Percentiles rank a stretch among this genome's conserved stretches.
Evolutionary conservation across 495 filamentous ascomycete genomes (phyloP).

Genomic region (Lichenothelia convexa): DNA sequence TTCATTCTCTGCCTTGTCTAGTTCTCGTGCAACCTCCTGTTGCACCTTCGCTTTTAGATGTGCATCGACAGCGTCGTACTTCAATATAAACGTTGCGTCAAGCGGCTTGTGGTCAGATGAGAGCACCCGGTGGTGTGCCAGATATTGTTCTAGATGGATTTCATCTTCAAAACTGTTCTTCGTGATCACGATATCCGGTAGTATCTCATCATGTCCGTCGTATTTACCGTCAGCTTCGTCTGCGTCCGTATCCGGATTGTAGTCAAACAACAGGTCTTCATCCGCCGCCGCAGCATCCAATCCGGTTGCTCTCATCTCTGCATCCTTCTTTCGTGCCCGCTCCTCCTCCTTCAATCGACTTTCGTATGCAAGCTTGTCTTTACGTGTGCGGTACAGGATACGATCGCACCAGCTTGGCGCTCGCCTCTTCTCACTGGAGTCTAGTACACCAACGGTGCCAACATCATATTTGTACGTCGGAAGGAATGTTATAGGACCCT

Average conservation of each 20-base stretch:
- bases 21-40: constrained; percentile 67
- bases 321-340: constrained; percentile 50
- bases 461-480: constrained; percentile 98
- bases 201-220: constrained; percentile 41
- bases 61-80: constrained; percentile 68
- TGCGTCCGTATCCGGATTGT: constrained; percentile 65
- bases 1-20: constrained; percentile 90
- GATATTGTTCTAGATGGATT: constrained; percentile 57
- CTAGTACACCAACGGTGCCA: constrained; percentile 82
- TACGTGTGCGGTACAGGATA: constrained; percentile 68
- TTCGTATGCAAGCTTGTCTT: constrained; percentile 54
- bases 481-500: constrained; percentile 73
- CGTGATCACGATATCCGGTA: constrained; percentile 26
- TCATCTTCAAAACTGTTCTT: constrained; percentile 41
- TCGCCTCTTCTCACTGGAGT: constrained; percentile 83
- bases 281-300: constrained; percentile 53
- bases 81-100: constrained; percentile 57
- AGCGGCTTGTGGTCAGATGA: constrained; percentile 96
- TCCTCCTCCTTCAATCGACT: constrained; percentile 42
- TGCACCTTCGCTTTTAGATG: constrained; percentile 68
- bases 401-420: constrained; percentile 96
- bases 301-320: constrained; percentile 67
- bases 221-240: constrained; percentile 26
- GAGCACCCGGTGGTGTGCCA: constrained; percentile 68
- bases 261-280: constrained; percentile 76